Evolutionary conservation across 345 rosid species (phyloP), one percentile per base, ranked within the genome.

Genomic region (Bruguiera sexangula): DNA sequence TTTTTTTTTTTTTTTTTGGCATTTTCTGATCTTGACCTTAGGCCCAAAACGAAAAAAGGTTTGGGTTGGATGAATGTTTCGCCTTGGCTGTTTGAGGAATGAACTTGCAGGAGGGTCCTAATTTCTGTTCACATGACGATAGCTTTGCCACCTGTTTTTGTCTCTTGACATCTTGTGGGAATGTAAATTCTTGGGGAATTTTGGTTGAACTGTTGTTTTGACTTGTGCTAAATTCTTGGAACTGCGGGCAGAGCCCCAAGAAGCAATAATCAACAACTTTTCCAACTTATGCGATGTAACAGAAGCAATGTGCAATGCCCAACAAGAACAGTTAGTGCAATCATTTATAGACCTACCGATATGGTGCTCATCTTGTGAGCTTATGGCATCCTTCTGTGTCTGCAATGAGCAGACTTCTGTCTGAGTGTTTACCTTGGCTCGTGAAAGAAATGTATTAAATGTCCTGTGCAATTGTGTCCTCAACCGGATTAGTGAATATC

Each of bases 171-270:
- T 39, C 15, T 39, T 2, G 11, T 39, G 46, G 0, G 46, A 39
- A 27, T 39, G 62, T 57, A 39, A 20, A 29, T 13, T 60, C 50
- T 29, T 18, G 26, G 43, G 46, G 51, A 68, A 7, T 37, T 37
- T 37, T 39, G 46, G 46, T 11, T 2, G 46, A 39, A 10, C 16
- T 39, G 46, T 39, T 39, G 16, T 39, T 39, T 39, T 39, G 16
- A 39, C 46, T 10, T 39, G 46, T 39, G 15, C 15, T 9, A 39
- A 39, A 39, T 11, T 39, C 4, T 39, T 39, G 16, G 46, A 39
- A 62, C n/a, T 71, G 77, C 81, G 88, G 98, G 90, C 57, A 3
- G 93, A 88, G 75, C 72, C 80, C 4, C 96, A 86, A 43, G 96
- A 87, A 77, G 86, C 75, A 1, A 27, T 86, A 15, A 84, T 94